phyloP scores from a whole-genome alignment of 2,329 filamentous ascomycete genomes.

The Trichoderma harzianum region DNA sequence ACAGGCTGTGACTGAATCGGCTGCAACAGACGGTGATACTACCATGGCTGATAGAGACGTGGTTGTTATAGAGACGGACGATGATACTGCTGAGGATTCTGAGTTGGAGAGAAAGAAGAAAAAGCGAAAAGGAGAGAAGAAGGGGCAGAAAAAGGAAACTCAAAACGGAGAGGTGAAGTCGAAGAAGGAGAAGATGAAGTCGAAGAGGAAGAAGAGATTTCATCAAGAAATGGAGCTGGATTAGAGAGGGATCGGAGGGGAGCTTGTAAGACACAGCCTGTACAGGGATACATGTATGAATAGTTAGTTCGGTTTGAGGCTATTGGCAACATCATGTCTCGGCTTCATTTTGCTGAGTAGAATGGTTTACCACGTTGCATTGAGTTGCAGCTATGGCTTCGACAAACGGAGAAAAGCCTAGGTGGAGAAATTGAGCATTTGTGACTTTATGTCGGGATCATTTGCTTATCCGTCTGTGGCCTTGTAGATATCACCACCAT shows the following conservation, averaged over 20 bases:
- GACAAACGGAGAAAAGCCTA: neutral
- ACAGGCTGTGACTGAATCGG: rapidly evolving
- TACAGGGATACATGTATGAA: neutral
- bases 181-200: neutral
- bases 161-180: neutral
- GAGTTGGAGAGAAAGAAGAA: too few relatives aligned
- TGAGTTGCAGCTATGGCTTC: neutral
- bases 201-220: neutral
- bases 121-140: neutral
- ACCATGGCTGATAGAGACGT: neutral
- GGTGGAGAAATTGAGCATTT: neutral
- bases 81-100: too few relatives aligned
- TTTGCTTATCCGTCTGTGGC: neutral
- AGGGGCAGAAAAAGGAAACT: neutral
- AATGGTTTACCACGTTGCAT: neutral
- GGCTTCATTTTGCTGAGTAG: neutral
- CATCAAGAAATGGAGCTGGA: neutral
- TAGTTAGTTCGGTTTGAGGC: neutral
- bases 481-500: neutral
- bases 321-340: neutral
- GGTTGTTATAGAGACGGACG: too few relatives aligned
- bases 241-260: neutral
- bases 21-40: neutral
- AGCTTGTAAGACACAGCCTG: neutral
- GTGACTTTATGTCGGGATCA: neutral